Percentiles rank a stretch among this genome's conserved stretches.
These are phyloP conservation scores for Alnus glutinosa DNA, from an alignment of 306 rosid genomes.

Conservation along the genomic window DNA sequence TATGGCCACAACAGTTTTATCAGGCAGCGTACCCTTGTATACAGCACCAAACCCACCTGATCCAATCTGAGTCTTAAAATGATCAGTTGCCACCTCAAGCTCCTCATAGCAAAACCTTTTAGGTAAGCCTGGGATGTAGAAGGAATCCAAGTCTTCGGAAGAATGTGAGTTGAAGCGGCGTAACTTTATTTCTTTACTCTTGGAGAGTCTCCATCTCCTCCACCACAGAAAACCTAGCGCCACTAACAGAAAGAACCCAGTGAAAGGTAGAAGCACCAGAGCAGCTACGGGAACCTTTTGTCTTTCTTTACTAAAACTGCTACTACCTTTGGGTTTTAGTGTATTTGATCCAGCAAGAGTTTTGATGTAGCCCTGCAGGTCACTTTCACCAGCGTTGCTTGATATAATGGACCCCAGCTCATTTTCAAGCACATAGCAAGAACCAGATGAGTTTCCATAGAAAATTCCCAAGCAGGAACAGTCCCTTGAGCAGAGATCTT, in stretches of 20 bases:
- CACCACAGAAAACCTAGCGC: constrained; percentile 52
- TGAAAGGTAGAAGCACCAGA: constrained; percentile 60
- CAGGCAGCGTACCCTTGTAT: constrained; percentile 71
- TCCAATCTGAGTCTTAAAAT: constrained; percentile 75
- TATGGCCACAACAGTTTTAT: constrained; percentile 76
- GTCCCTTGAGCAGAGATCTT: constrained; percentile 58
- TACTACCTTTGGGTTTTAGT: neutral
- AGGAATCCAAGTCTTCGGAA: constrained; percentile 62
- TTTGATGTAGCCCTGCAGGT: constrained; percentile 63
- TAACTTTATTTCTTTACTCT: constrained; percentile 38
- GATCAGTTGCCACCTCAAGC: constrained; percentile 71
- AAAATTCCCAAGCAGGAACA: constrained; percentile 87
- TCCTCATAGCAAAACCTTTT: constrained; percentile 70
- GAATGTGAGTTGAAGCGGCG: constrained; percentile 49
- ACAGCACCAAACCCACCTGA: constrained; percentile 87
- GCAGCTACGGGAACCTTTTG: constrained; percentile 54
- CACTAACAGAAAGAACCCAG: constrained; percentile 48
- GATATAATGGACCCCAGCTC: constrained; percentile 63
- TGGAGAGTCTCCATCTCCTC: constrained; percentile 48
- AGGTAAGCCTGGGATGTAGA: constrained; percentile 90
- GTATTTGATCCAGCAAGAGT: constrained; percentile 26
- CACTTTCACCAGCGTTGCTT: constrained; percentile 26
- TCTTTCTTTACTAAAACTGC: constrained; percentile 16
- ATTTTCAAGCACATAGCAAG: constrained; percentile 62
- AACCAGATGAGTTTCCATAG: constrained; percentile 55